A percentile compares a stretch with the other conserved stretches of the same genome.
Evolutionary conservation across 2,329 filamentous ascomycete genomes (phyloP).

Genomic region (Microthyrium microscopicum): DNA sequence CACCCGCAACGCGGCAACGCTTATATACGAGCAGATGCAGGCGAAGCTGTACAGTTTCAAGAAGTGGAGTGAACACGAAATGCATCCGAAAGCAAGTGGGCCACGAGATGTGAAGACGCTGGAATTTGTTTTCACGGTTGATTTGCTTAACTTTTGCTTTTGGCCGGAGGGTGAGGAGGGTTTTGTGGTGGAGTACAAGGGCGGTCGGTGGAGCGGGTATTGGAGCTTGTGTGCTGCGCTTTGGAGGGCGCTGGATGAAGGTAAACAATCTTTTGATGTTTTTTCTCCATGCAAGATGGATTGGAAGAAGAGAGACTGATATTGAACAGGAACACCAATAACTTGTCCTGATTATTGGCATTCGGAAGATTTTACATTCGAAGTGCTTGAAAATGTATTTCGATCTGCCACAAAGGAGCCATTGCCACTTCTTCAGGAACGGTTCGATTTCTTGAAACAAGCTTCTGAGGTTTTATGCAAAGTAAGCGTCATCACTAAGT

Average conservation of each 20-base stretch:
- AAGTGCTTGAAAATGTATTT: conserved; percentile 62
- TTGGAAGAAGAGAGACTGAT: not conserved
- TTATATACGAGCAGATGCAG: conserved; percentile 69
- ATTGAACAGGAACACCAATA: conserved; percentile 58
- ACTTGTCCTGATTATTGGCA: conserved; percentile 80
- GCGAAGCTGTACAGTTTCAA: conserved; percentile 67
- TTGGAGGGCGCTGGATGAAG: conserved; percentile 77
- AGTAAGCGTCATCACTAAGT: conserved; percentile 27
- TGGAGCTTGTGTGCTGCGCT: conserved; percentile 83
- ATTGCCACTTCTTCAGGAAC: conserved; percentile 68
- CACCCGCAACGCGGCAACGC: conserved; percentile 65
- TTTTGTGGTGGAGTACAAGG: conserved; percentile 70
- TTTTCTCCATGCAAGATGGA: not conserved
- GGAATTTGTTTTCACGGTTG: conserved; percentile 94
- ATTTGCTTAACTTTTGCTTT: conserved; percentile 91
- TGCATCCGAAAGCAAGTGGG: conserved; percentile 73
- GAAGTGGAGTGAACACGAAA: conserved; percentile 73
- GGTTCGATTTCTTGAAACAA: conserved; percentile 65
- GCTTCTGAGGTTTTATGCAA: conserved; percentile 65
- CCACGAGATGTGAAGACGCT: conserved; percentile 68
- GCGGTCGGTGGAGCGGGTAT: conserved; percentile 78
- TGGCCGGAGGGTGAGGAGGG: conserved; percentile 59
- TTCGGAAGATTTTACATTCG: conserved; percentile 59
- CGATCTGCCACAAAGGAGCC: conserved; percentile 71
- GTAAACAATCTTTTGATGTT: conserved; percentile 22